A percentile compares a stretch with the other conserved stretches of the same genome.
phyloP scores from a whole-genome alignment of 1,284 basidiomycete genomes.

The Ganoderma sinense region DNA sequence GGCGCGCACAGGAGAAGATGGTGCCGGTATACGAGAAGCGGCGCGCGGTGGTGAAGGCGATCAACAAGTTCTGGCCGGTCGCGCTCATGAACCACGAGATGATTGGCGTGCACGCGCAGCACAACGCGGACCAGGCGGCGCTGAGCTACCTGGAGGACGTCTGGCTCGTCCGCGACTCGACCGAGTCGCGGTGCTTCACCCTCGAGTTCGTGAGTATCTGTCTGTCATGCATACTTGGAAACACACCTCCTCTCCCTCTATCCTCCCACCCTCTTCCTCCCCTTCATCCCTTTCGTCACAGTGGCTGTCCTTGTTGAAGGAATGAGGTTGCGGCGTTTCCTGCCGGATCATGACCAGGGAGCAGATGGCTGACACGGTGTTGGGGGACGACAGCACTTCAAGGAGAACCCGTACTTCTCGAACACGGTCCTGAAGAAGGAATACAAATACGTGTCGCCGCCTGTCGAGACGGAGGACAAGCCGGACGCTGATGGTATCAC shows the following conservation, averaged over 20 bases:
- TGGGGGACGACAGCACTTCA: conserved; percentile 66
- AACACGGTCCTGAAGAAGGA: conserved; percentile 81
- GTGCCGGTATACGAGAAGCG: conserved; percentile 72
- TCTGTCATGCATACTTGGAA: background rate
- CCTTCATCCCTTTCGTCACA: background rate
- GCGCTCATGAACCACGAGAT: conserved; percentile 75
- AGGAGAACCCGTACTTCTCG: conserved; percentile 82
- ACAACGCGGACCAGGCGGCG: conserved; percentile 75
- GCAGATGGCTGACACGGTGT: conserved; percentile 10
- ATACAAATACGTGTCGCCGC: conserved; percentile 72
- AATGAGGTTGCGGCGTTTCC: background rate
- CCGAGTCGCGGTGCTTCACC: conserved; percentile 76
- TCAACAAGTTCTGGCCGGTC: conserved; percentile 81
- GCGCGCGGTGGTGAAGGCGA: conserved; percentile 66
- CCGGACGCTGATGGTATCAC: conserved; percentile 78
- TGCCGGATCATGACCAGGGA: background rate
- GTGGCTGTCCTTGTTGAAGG: background rate
- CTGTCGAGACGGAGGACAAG: conserved; percentile 59
- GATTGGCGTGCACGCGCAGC: conserved; percentile 69
- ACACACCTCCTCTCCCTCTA: conserved; percentile 3
- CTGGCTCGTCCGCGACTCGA: conserved; percentile 74
- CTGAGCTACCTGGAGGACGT: conserved; percentile 81
- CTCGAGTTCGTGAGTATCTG: conserved; percentile 76
- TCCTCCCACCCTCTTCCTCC: background rate
- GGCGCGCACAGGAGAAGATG: conserved; percentile 62